Evolutionary conservation across 345 rosid species (phyloP).

Genomic region (Geranium brycei): DNA sequence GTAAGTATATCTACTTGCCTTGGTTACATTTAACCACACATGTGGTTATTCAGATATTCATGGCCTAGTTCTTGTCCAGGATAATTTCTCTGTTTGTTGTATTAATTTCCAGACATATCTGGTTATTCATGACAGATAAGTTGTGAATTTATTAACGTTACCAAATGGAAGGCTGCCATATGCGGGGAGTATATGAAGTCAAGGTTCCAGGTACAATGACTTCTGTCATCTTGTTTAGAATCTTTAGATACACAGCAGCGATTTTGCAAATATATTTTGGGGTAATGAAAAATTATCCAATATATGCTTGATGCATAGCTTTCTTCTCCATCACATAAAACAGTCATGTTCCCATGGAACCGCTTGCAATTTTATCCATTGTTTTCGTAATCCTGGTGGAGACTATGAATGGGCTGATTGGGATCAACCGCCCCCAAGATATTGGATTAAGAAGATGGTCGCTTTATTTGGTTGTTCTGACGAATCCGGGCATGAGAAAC

Average conservation of each 20-base stretch:
- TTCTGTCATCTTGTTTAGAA: constrained; percentile 2
- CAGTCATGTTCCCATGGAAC: constrained; percentile 94
- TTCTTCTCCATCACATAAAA: constrained; percentile 8
- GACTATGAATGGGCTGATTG: constrained; percentile 98
- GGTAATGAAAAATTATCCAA: constrained; percentile 1
- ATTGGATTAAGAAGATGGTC: constrained; percentile 70
- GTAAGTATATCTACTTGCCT: background rate
- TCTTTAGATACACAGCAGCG: background rate
- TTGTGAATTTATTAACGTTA: constrained; percentile 78
- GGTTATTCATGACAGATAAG: constrained; percentile 35
- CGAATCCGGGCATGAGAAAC: constrained; percentile 27
- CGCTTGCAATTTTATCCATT: constrained; percentile 90
- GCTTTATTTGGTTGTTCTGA: constrained; percentile 68
- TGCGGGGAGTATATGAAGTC: constrained; percentile 95
- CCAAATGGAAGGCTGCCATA: constrained; percentile 87
- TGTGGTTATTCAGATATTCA: too few relatives aligned
- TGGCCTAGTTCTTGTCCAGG: background rate
- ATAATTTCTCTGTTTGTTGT: background rate
- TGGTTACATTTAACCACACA: background rate
- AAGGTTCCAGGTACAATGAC: constrained; percentile 46
- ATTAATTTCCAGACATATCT: background rate
- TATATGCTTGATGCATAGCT: constrained; percentile 1
- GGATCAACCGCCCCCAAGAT: constrained; percentile 88
- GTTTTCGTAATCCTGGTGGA: constrained; percentile 93
- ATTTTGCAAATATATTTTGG: too few relatives aligned